A percentile compares a stretch with the other conserved stretches of the same genome.
Evolutionary conservation across 2,329 filamentous ascomycete species (phyloP).

Genomic region (Clarireedia sp.): DNA sequence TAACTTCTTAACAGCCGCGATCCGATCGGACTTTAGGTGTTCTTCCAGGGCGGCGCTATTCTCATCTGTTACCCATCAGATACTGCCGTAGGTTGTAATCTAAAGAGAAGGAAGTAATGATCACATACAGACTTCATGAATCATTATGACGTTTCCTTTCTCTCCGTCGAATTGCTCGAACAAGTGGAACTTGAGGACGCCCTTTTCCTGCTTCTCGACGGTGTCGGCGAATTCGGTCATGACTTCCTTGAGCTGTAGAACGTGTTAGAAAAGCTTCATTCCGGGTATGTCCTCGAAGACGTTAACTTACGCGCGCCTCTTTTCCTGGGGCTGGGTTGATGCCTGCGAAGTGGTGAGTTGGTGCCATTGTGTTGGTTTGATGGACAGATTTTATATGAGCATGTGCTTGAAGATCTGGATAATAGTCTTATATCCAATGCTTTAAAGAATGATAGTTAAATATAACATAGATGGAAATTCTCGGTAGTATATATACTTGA

Average conservation of each 20-base stretch:
- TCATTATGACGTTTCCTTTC: conserved; percentile 1
- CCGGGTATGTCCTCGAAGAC: not conserved
- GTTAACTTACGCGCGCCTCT: conserved; percentile 14
- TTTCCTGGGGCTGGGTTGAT: conserved; percentile 18
- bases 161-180: conserved; percentile 2
- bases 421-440: too few relatives aligned
- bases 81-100: too few relatives aligned
- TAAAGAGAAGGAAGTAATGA: too few relatives aligned
- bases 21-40: not conserved
- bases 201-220: not conserved
- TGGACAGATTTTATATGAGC: too few relatives aligned
- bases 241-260: not conserved
- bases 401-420: not conserved
- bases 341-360: conserved; percentile 6
- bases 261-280: not conserved
- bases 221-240: not conserved
- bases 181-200: not conserved
- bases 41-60: not conserved
- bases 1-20: not conserved
- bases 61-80: not conserved
- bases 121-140: conserved; percentile 3
- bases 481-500: too few relatives aligned
- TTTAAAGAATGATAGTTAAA: too few relatives aligned
- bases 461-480: too few relatives aligned
- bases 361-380: not conserved